Evolutionary conservation across 192 early-diverging fungal genomes (phyloP).

Genomic region (Neocallimastix lanati): DNA sequence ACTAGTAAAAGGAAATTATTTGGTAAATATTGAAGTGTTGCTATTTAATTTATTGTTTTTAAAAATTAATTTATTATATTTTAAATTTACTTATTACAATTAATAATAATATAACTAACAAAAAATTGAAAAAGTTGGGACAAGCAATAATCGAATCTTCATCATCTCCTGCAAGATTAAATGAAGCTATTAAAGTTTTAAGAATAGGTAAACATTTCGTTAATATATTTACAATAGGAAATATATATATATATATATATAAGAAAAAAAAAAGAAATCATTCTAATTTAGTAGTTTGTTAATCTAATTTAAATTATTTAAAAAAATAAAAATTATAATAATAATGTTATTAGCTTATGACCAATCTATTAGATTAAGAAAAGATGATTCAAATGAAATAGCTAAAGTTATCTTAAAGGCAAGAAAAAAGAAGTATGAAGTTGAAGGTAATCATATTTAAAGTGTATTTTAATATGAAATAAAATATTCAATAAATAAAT

Average conservation of each 20-base stretch:
- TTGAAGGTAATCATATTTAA: conserved; percentile 28
- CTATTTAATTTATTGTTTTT: too few species aligned
- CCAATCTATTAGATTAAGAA: conserved; percentile 32
- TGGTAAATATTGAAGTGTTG: too few species aligned
- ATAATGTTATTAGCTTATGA: conserved; percentile 25
- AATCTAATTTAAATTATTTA: too few species aligned
- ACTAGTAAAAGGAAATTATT: conserved; percentile 51
- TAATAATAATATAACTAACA: too few species aligned
- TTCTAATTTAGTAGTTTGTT: too few species aligned
- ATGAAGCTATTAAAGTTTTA: neutral
- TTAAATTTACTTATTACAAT: too few species aligned
- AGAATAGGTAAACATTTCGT: neutral
- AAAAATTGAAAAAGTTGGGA: conserved; percentile 16
- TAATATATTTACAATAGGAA: too few species aligned
- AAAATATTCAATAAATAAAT: too few species aligned
- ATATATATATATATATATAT: too few species aligned
- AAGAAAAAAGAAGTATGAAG: conserved; percentile 51
- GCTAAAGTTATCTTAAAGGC: conserved; percentile 33
- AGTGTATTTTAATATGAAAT: too few species aligned
- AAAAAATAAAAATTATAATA: neutral
- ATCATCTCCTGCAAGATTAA: conserved; percentile 1
- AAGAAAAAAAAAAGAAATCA: too few species aligned
- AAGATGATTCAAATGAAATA: conserved; percentile 44
- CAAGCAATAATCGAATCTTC: conserved; percentile 13
- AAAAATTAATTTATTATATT: too few species aligned